Percentiles rank a stretch among this genome's conserved stretches.
Conservation (phyloP, 805 yeast genomes). For the Tetrapisispora arboricola region DNA sequence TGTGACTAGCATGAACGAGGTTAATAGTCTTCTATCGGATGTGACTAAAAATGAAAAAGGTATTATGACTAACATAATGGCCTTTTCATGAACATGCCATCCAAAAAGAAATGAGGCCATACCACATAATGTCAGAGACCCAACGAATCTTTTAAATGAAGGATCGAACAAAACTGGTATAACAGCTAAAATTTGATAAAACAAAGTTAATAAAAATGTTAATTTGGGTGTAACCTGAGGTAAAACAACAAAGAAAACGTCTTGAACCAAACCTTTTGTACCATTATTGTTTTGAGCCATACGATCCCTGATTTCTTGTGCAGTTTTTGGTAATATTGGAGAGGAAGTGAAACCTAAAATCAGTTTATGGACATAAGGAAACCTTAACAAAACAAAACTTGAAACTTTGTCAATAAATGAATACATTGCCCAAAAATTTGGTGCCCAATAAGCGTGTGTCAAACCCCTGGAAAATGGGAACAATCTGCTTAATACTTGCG, state of each 20-base stretch:
- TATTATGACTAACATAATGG: conserved; percentile 76
- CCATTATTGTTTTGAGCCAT: conserved; percentile 32
- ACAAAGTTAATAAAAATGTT: conserved; percentile 73
- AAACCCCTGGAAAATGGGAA: conserved; percentile 93
- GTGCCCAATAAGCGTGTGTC: conserved; percentile 99
- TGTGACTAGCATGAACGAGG: conserved; percentile 60
- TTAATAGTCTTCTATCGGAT: conserved; percentile 58
- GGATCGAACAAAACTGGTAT: conserved; percentile 65
- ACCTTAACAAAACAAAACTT: conserved; percentile 30
- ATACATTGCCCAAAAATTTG: conserved; percentile 93
- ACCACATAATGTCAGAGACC: conserved; percentile 80
- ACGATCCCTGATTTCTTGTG: conserved; percentile 25
- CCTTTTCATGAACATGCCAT: conserved; percentile 99
- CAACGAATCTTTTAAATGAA: conserved; percentile 66
- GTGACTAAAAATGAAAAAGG: conserved; percentile 76
- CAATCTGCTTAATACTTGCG: conserved; percentile 55
- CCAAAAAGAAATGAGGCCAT: conserved; percentile 88
- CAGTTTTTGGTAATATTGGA: conserved; percentile 26
- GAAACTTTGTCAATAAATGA: conserved; percentile 70
- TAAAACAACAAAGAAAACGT: conserved; percentile 67
- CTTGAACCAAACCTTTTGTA: conserved; percentile 89
- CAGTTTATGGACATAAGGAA: conserved; percentile 37
- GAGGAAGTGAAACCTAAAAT: conserved; percentile 29
- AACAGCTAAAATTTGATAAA: conserved; percentile 70
- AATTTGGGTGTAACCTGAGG: conserved; percentile 71